Evolutionary conservation across 2,329 filamentous ascomycete species (phyloP).

Genomic region (Arthrobotrys musiformis): DNA sequence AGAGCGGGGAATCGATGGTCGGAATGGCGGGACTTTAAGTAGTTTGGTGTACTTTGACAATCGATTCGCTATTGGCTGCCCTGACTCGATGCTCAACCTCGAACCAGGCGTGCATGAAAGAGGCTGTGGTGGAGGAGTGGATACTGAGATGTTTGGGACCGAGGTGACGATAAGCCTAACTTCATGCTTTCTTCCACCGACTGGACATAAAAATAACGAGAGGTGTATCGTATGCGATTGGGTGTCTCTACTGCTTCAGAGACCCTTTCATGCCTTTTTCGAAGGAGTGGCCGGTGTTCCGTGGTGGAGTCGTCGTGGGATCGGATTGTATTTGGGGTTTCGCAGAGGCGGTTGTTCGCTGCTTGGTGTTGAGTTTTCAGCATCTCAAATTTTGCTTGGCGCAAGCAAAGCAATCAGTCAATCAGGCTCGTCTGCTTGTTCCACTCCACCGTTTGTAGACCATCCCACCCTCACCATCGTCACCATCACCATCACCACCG

Average conservation of each 20-base stretch:
- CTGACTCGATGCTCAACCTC: conserved; percentile 8
- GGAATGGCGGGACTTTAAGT: not conserved
- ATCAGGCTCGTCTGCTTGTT: conserved; percentile 1
- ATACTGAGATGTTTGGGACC: not conserved
- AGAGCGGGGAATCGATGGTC: not conserved
- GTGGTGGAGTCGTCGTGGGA: not conserved
- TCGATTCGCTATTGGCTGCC: not conserved
- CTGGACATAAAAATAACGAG: not conserved
- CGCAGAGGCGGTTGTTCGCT: not conserved
- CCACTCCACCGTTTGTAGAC: no score
- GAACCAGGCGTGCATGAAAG: not conserved
- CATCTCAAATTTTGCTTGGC: conserved; percentile 36
- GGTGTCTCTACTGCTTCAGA: not conserved
- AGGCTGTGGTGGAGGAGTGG: conserved; percentile 10
- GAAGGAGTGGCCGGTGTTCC: not conserved
- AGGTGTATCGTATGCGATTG: conserved; percentile 11
- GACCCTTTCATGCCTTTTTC: not conserved
- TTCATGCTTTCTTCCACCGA: conserved; percentile 3
- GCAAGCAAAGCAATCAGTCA: not conserved
- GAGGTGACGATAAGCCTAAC: not conserved
- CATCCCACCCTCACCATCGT: not conserved
- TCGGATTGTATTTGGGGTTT: not conserved
- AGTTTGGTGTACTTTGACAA: not conserved
- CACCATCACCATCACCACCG: conserved; percentile 8
- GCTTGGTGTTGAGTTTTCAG: conserved; percentile 27